Base-by-base conservation (phyloP, 2,329 filamentous ascomycete genomes). In the Cordyceps tenuipes region DNA sequence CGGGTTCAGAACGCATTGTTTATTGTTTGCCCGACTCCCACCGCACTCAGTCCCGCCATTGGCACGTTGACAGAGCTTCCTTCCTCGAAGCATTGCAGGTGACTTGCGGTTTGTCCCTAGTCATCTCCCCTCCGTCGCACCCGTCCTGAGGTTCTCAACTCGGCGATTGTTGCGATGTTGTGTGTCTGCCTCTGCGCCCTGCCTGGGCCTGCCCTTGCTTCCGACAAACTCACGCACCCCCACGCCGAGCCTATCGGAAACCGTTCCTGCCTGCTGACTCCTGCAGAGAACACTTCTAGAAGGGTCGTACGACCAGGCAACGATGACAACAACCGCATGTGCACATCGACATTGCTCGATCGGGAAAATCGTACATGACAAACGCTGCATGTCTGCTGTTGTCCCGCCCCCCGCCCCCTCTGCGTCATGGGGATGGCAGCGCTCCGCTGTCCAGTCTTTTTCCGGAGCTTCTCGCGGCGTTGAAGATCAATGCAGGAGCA, bases 111-210 rank as follows among this genome's bases (percentile, higher is more conserved):
- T 10, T 19, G 17, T 26, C 23, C 17, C 13, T 57, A 36, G 34
- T 44, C 15, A 23, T 43, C 15, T 49, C 21, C 21, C 46, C 21
- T 46, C 44, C n/a, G 56, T 59, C 15, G 47, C 26, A 51, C 48
- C 39, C 48, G 47, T 46, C 21, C 26, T 36, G 26, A n/a, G 26
- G n/a, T 23, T 52, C 56, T 59, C 46, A 59, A 59, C 47, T 44
- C 39, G 56, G 56, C 19, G 56, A 59, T 51, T 44, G 47, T 59
- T 59, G 56, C 56, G 56, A 59, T 15, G 4, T 51, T 15, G 4
- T 51, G 19, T 23, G 19, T 36, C 39, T 15, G 47, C 47, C 7
- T 46, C n/a, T n/a, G n/a, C 21, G 44, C 44, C 15, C 8, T 15
- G n/a, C n/a, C n/a, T 26, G 31, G 43, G 12, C 9, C n/a, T 23